These are phyloP conservation scores for Yamadazyma nakazawae DNA, from an alignment of 805 yeast species.

Conservation along the genomic window DNA sequence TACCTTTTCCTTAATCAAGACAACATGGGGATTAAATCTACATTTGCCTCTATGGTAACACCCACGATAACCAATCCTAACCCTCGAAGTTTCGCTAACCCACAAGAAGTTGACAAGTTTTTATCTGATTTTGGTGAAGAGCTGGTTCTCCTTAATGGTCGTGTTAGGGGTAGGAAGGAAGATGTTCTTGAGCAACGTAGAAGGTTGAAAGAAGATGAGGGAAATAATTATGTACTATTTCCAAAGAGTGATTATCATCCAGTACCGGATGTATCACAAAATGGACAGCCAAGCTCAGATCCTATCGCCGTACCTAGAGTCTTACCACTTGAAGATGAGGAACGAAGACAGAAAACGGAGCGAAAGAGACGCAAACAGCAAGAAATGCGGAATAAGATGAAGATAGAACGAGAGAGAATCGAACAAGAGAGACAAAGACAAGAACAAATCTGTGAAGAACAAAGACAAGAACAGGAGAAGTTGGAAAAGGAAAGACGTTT, in stretches of 20 bases:
- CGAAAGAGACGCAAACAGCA: neutral
- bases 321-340: neutral
- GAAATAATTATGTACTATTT: neutral
- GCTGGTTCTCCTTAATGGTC: neutral
- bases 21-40: conserved; percentile 10
- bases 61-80: conserved; percentile 15
- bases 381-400: neutral
- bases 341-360: neutral
- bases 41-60: conserved; percentile 10
- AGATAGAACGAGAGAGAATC: neutral
- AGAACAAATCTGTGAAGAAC: neutral
- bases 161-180: conserved; percentile 6
- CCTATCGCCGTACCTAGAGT: neutral
- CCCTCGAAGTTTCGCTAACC: conserved; percentile 1
- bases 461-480: neutral
- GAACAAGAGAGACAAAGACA: neutral
- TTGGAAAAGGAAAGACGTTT: neutral
- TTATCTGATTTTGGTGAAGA: conserved; percentile 1
- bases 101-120: conserved; percentile 4
- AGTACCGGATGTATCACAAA: neutral
- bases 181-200: conserved; percentile 6
- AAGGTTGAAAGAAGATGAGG: neutral
- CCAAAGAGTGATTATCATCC: neutral
- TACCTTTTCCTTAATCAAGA: neutral
- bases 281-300: neutral